Evolutionary conservation across 805 yeast species (phyloP).

Genomic region (Kazachstania psychrophila): DNA sequence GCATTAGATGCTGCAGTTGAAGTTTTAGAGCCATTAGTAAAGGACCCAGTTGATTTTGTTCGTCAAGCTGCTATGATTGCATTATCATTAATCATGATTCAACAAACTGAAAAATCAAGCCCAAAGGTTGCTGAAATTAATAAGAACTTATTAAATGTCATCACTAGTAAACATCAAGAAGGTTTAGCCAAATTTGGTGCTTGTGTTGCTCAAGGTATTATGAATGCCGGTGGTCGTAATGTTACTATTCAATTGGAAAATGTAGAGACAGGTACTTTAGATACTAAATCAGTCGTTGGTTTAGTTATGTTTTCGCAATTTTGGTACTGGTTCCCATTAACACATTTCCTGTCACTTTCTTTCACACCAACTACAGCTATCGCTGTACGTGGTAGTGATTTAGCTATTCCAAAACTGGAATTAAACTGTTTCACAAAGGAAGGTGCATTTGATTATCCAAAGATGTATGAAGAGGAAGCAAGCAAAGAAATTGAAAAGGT

Average conservation of each 20-base stretch:
- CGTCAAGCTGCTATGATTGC: conserved; percentile 97
- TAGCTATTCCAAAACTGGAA: conserved; percentile 77
- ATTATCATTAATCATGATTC: conserved; percentile 79
- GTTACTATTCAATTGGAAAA: conserved; percentile 90
- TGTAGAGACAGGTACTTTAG: conserved; percentile 78
- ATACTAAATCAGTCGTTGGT: conserved; percentile 87
- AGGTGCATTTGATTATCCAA: conserved; percentile 80
- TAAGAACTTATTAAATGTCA: conserved; percentile 64
- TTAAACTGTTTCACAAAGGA: conserved; percentile 75
- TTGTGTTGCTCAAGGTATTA: conserved; percentile 90
- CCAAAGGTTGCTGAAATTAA: conserved; percentile 75
- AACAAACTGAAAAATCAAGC: conserved; percentile 72
- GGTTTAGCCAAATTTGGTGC: conserved; percentile 98
- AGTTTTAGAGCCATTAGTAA: conserved; percentile 82
- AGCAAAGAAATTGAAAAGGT: conserved; percentile 81
- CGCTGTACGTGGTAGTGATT: conserved; percentile 69
- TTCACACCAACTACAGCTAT: conserved; percentile 86
- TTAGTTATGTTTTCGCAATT: conserved; percentile 81
- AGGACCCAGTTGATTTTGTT: conserved; percentile 93
- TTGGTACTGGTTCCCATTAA: conserved; percentile 98
- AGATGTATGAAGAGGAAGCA: conserved; percentile 68
- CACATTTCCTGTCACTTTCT: conserved; percentile 86
- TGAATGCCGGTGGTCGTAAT: conserved; percentile 97
- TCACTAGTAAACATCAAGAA: conserved; percentile 85
- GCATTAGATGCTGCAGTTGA: conserved; percentile 82